A percentile compares a stretch with the other conserved stretches of the same genome.
These are phyloP conservation scores for Atkinsonella hypoxylon DNA, from an alignment of 2,329 filamentous ascomycete species.

Conservation along the genomic window DNA sequence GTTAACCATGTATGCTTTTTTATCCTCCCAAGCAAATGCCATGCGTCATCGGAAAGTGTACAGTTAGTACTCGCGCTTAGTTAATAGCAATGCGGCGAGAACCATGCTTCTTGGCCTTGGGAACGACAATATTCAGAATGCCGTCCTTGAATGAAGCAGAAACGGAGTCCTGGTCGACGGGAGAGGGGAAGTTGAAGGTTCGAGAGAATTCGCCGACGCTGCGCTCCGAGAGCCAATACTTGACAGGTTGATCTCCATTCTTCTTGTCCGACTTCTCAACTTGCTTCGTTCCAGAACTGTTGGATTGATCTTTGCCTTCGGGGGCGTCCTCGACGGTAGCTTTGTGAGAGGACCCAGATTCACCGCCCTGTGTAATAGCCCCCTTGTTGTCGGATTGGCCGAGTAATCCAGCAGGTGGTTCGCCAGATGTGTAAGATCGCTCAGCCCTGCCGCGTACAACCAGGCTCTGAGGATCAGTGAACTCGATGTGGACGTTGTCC, in stretches of 20 bases:
- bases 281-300: slow-evolving; percentile 8
- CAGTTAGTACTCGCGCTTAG: not conserved
- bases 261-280: slow-evolving; percentile 18
- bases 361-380: slow-evolving; percentile 24
- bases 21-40: not conserved
- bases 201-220: slow-evolving; percentile 52
- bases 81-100: slow-evolving; percentile 14
- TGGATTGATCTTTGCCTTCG: slow-evolving; percentile 10
- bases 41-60: not conserved
- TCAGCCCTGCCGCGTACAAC: slow-evolving; percentile 56
- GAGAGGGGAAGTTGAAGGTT: slow-evolving; percentile 50
- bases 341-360: slow-evolving; percentile 28
- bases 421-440: slow-evolving; percentile 38
- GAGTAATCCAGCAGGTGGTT: slow-evolving; percentile 31
- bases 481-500: slow-evolving; percentile 61
- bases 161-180: slow-evolving; percentile 47
- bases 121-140: slow-evolving; percentile 48
- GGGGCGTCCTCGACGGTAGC: slow-evolving; percentile 48
- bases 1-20: not conserved
- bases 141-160: slow-evolving; percentile 50
- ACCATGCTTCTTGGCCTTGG: slow-evolving; percentile 24
- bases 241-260: slow-evolving; percentile 24
- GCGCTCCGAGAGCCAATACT: slow-evolving; percentile 57
- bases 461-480: slow-evolving; percentile 58
- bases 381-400: slow-evolving; percentile 21